Evolutionary conservation across 208 protist genomes (phyloP).

Genomic region (Crithidia bombi): DNA sequence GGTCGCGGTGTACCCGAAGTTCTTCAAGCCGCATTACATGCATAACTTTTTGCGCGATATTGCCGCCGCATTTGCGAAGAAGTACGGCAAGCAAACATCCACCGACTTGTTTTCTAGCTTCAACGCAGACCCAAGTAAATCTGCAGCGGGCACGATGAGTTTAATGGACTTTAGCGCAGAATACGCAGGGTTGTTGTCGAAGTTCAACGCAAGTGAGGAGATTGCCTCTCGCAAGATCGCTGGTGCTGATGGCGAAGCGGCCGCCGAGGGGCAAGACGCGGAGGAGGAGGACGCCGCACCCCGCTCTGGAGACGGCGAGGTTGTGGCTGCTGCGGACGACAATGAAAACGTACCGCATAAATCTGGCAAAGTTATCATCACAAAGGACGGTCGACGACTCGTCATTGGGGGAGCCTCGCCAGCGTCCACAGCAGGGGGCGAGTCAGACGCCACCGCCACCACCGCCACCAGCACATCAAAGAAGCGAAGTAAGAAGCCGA

Average conservation of each 20-base stretch:
- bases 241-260: background rate
- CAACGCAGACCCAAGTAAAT: conserved; percentile 6
- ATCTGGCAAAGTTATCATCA: conserved; percentile 52
- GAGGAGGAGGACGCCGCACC: conserved; percentile 19
- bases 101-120: conserved; percentile 13
- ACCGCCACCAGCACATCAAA: conserved; percentile 17
- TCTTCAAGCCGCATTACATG: conserved; percentile 87
- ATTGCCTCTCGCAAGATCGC: conserved; percentile 40
- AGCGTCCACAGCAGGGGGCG: background rate
- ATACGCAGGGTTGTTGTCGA: conserved; percentile 46
- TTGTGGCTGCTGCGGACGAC: conserved; percentile 20
- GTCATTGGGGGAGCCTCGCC: conserved; percentile 39
- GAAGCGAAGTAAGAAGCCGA: conserved; percentile 68
- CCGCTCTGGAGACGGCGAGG: conserved; percentile 7
- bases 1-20: conserved; percentile 92
- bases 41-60: conserved; percentile 86
- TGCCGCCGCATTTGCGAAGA: conserved; percentile 70
- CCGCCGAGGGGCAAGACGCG: background rate
- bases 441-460: conserved; percentile 8
- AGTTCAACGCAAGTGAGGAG: conserved; percentile 58
- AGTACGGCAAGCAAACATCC: conserved; percentile 47
- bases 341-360: conserved; percentile 8
- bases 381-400: conserved; percentile 64
- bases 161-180: conserved; percentile 63
- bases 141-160: conserved; percentile 3